A percentile compares a stretch with the other conserved stretches of the same genome.
These are phyloP conservation scores for Colletotrichum eleusines DNA, from an alignment of 2,329 filamentous ascomycete species.

Conservation along the genomic window DNA sequence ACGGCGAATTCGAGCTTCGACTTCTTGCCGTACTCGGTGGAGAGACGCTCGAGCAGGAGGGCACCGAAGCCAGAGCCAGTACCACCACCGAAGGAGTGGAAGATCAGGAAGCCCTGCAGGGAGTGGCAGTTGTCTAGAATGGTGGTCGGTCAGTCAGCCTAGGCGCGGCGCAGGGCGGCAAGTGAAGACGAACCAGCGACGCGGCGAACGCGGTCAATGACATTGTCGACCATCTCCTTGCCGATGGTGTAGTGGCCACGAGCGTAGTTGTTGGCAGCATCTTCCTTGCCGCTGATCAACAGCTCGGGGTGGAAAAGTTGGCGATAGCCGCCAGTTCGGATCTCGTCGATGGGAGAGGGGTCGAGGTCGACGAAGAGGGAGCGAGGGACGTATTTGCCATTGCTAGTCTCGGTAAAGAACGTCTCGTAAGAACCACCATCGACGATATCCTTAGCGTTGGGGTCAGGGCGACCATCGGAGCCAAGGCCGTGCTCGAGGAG, in stretches of 20 bases:
- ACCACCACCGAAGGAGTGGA: conserved; percentile 81
- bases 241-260: conserved; percentile 82
- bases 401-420: conserved; percentile 80
- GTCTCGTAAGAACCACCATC: conserved; percentile 77
- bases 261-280: conserved; percentile 83
- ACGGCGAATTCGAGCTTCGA: conserved; percentile 81
- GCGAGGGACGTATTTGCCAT: conserved; percentile 78
- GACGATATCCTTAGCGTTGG: conserved; percentile 68
- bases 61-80: conserved; percentile 80
- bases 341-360: conserved; percentile 80
- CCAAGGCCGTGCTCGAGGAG: conserved; percentile 79
- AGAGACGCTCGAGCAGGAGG: conserved; percentile 77
- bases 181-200: conserved; percentile 68
- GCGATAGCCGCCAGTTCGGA: conserved; percentile 75
- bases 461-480: conserved; percentile 72
- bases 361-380: conserved; percentile 80
- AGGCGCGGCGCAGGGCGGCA: background rate
- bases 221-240: conserved; percentile 80
- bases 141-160: conserved; percentile 43
- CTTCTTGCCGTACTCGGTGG: conserved; percentile 82
- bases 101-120: conserved; percentile 79
- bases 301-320: conserved; percentile 80
- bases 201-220: conserved; percentile 77
- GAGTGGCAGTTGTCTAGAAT: conserved; percentile 76
- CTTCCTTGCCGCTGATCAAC: conserved; percentile 80